Base-by-base conservation (phyloP, 2,329 filamentous ascomycete genomes). In the Aspergillus tanneri region DNA sequence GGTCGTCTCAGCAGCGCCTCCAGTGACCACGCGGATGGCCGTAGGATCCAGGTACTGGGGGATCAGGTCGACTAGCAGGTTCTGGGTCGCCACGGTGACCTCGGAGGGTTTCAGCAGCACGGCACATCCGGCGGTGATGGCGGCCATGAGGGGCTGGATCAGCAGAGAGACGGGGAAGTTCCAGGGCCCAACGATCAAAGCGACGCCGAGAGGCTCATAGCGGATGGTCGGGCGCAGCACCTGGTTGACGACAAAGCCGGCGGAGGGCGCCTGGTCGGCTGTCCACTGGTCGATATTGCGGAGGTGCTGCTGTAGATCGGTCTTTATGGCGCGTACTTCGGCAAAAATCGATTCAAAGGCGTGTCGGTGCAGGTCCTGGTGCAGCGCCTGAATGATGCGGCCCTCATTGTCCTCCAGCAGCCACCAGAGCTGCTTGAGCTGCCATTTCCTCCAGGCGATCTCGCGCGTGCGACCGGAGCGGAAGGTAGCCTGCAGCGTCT, bases 41-140 rank as follows among this genome's bases (percentile, higher is more conserved):
- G 49, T 47, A 2, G 50, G 53, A 52, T 77, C 75, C 24, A 78
- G 58, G 51, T 78, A 78, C 23, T 67, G 60, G 1, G 69, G 61
- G 2, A 75, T 55, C 4, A 77, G 59, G 16, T 70, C 64, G 23
- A 60, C 58, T n/a, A 78, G 55, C 0, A 76, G 56, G 10, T 65
- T 55, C 41, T 76, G 64, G 1, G 63, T 65, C 0, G 60, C 58
- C 0, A 52, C 47, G 0, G 72, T 60, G 14, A 74, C 47, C 47
- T 78, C 75, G 0, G 69, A 71, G 1, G 76, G 76, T 55, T 78
- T 78, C 22, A 78, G 46, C 6, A 77, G 53, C 7, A 70, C 63
- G 22, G 65, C 61, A 40, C 62, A 66, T 5, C 75, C 75, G 1
- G 75, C 73, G 2, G 73, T 65, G 14, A 77, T 72, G 12, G 73